phyloP scores from a whole-genome alignment of 495 filamentous ascomycete species.

The Corynascus novoguineensis region DNA sequence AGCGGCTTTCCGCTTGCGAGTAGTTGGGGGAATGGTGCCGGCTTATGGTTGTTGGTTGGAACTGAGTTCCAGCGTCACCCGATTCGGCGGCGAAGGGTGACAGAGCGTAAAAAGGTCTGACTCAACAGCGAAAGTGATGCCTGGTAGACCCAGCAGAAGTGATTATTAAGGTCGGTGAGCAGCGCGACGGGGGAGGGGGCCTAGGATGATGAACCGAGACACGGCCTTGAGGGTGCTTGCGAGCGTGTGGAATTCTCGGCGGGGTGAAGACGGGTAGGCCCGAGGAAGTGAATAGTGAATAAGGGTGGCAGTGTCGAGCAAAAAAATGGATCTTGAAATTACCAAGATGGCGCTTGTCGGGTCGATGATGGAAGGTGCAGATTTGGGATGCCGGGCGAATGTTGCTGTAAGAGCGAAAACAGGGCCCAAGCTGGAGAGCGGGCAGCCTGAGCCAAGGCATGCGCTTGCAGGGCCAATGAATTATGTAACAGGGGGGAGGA shows the following conservation, averaged over 20 bases:
- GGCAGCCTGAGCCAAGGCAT: constrained; percentile 1
- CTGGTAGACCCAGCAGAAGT: neutral
- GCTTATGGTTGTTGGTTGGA: constrained; percentile 16
- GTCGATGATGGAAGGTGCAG: neutral
- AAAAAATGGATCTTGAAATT: neutral
- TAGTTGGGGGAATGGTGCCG: constrained; percentile 57
- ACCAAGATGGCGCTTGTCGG: neutral
- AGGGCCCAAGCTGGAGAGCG: constrained; percentile 10
- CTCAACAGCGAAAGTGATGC: neutral
- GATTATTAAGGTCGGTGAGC: neutral
- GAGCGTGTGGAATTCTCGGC: neutral
- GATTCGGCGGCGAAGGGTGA: neutral
- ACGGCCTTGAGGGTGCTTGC: neutral
- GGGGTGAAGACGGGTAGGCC: neutral
- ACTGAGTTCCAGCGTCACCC: constrained; percentile 11
- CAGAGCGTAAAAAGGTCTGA: neutral
- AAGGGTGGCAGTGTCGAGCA: neutral
- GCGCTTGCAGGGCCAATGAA: neutral
- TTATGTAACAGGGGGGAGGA: constrained; percentile 25
- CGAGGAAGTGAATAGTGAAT: neutral
- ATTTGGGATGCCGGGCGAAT: constrained; percentile 11
- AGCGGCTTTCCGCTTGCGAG: constrained; percentile 88
- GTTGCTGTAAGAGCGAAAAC: constrained; percentile 3
- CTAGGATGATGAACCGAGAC: neutral
- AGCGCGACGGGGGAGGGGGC: neutral